Conservation (phyloP, 2,329 filamentous ascomycete genomes). For the Metarhizium humberi region DNA sequence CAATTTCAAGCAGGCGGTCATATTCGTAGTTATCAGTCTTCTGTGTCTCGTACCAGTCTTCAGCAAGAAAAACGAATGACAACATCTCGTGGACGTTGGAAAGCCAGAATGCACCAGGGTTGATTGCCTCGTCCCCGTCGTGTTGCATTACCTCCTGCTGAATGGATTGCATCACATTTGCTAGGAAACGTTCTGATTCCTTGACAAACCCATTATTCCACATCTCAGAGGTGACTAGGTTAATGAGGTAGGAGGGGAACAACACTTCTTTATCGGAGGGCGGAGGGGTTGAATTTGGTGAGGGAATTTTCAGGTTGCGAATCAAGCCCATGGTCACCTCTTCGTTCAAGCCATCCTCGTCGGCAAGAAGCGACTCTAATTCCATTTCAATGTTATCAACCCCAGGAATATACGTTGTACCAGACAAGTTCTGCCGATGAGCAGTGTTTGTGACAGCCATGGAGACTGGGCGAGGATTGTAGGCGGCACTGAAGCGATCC, state of each 20-base stretch:
- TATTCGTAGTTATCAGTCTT: conserved; percentile 99
- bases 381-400: conserved; percentile 91
- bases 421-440: conserved; percentile 62
- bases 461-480: conserved; percentile 90
- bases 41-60: conserved; percentile 99
- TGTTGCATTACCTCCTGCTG: conserved; percentile 99
- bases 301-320: conserved; percentile 90
- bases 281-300: conserved; percentile 74
- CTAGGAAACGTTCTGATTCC: conserved; percentile 95
- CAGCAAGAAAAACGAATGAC: conserved; percentile 96
- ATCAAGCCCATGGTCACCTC: conserved; percentile 96
- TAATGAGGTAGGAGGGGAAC: conserved; percentile 98
- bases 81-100: conserved; percentile 99
- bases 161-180: conserved; percentile 99
- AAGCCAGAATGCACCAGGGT: conserved; percentile 95
- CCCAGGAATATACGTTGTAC: conserved; percentile 68
- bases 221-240: conserved; percentile 98
- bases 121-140: conserved; percentile 93
- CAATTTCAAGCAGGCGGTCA: conserved; percentile 91
- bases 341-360: conserved; percentile 92
- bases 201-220: conserved; percentile 99
- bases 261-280: conserved; percentile 97
- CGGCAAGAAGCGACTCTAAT: conserved; percentile 83
- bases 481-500: conserved; percentile 84
- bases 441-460: conserved; percentile 72